Percentiles rank a stretch among this genome's conserved stretches.
phyloP scores from a whole-genome alignment of 441 rosid genomes.

The Populus trichocarpa region DNA sequence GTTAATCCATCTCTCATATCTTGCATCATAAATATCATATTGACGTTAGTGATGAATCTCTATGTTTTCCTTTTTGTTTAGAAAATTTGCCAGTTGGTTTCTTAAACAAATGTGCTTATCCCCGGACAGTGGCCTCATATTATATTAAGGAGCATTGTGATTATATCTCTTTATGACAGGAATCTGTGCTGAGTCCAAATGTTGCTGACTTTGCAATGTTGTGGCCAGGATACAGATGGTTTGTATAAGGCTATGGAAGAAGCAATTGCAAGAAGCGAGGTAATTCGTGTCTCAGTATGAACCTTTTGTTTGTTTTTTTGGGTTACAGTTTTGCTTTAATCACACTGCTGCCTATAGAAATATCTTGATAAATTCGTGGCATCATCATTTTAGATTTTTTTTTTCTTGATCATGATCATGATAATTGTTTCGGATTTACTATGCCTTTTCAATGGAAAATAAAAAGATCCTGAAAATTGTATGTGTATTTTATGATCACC shows the following conservation, averaged over 20 bases:
- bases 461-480: not conserved
- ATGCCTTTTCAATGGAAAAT: not conserved
- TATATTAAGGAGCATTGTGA: conserved; percentile 53
- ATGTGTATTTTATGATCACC: no score
- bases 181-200: conserved; percentile 56
- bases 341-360: not conserved
- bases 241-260: conserved; percentile 59
- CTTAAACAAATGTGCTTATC: conserved; percentile 21
- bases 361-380: conserved; percentile 4
- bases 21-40: not conserved
- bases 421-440: not conserved
- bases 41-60: not conserved
- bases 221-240: conserved; percentile 75
- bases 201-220: conserved; percentile 85
- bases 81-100: not conserved
- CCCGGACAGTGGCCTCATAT: conserved; percentile 32
- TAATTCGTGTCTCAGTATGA: conserved; percentile 2
- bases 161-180: conserved; percentile 61
- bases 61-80: not conserved
- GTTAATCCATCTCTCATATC: not conserved
- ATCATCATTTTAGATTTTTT: not conserved
- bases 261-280: conserved; percentile 65
- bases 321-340: not conserved
- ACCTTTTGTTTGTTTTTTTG: not conserved
- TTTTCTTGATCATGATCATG: not conserved